Evolutionary conservation across 2,329 filamentous ascomycete genomes (phyloP).

Genomic region (Onygena corvina): DNA sequence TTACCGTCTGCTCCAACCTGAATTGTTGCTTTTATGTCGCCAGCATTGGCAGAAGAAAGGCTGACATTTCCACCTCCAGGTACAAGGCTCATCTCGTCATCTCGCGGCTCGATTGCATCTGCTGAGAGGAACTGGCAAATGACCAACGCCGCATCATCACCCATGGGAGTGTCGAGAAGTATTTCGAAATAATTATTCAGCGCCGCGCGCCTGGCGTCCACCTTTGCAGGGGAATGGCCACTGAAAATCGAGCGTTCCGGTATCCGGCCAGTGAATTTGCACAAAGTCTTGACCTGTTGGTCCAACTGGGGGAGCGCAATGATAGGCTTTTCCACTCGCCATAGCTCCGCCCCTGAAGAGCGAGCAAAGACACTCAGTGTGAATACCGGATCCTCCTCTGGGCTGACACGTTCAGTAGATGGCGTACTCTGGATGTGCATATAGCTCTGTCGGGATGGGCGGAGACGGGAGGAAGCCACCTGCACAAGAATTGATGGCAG

Average conservation of each 20-base stretch:
- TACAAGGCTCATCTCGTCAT: slow-evolving; percentile 42
- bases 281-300: slow-evolving; percentile 61
- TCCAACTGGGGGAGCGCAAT: slow-evolving; percentile 70
- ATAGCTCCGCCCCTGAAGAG: slow-evolving; percentile 60
- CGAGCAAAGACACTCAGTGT: slow-evolving; percentile 76
- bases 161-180: slow-evolving; percentile 69
- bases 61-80: slow-evolving; percentile 26
- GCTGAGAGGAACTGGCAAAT: slow-evolving; percentile 76
- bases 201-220: slow-evolving; percentile 71
- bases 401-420: not conserved
- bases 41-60: not conserved
- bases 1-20: slow-evolving; percentile 49
- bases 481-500: slow-evolving; percentile 73
- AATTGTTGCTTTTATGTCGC: slow-evolving; percentile 21
- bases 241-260: slow-evolving; percentile 80
- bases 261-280: slow-evolving; percentile 54
- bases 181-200: slow-evolving; percentile 78
- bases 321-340: slow-evolving; percentile 89
- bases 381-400: slow-evolving; percentile 85
- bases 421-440: slow-evolving; percentile 59
- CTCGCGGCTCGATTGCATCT: slow-evolving; percentile 46
- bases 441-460: slow-evolving; percentile 76
- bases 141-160: slow-evolving; percentile 61
- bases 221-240: slow-evolving; percentile 83
- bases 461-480: slow-evolving; percentile 89